Conservation (phyloP, 352 stramenopile species). For the Blastocystis sp. region DNA sequence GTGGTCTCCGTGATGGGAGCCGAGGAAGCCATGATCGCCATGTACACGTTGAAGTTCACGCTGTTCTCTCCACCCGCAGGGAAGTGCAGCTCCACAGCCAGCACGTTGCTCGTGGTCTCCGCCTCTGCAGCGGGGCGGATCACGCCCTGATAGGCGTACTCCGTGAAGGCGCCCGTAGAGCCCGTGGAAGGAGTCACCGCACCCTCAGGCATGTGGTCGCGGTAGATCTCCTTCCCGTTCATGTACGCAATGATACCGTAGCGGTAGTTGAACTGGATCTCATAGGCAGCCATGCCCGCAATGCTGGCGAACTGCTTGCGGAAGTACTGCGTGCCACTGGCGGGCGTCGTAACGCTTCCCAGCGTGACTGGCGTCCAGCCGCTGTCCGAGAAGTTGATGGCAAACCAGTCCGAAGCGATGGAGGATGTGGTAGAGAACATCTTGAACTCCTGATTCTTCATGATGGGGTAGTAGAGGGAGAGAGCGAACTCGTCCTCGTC, state of each 20-base stretch:
- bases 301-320: too few species aligned
- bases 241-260: too few species aligned
- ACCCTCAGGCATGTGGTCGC: too few species aligned
- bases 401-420: not conserved
- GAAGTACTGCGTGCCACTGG: too few species aligned
- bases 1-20: not conserved
- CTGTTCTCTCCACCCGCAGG: not conserved
- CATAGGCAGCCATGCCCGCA: too few species aligned
- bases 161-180: not conserved
- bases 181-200: not conserved
- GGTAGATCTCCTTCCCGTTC: too few species aligned
- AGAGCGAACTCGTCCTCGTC: not conserved
- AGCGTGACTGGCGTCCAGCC: not conserved
- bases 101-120: not conserved
- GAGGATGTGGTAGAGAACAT: not conserved
- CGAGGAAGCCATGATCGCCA: not conserved
- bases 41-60: constrained; percentile 21
- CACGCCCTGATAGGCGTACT: too few species aligned
- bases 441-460: too few species aligned
- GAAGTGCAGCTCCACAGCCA: constrained; percentile 33
- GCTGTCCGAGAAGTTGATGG: constrained; percentile 2
- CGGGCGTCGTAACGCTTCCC: not conserved
- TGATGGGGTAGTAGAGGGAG: too few species aligned
- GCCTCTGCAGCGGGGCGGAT: too few species aligned
- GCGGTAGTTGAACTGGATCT: too few species aligned